Conservation (phyloP, 179 eudicot genomes). For the Heliamphora pulchella region DNA sequence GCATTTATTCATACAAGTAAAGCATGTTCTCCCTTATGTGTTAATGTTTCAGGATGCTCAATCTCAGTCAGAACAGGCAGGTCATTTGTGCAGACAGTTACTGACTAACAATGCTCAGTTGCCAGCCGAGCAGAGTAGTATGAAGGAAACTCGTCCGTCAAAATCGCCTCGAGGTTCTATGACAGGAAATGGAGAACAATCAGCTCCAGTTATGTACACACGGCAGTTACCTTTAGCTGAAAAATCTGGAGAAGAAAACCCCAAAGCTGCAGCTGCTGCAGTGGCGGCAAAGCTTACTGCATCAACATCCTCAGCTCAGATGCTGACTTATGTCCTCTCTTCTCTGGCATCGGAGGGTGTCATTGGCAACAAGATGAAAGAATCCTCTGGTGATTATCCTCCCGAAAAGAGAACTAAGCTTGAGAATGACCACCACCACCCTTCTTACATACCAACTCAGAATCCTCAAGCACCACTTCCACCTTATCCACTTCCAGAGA, state of each 20-base stretch:
- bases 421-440: slow-evolving; percentile 38
- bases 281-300: slow-evolving; percentile 92
- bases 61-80: slow-evolving; percentile 52
- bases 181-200: slow-evolving; percentile 31
- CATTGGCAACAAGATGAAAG: slow-evolving; percentile 37
- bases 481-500: slow-evolving; percentile 32
- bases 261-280: slow-evolving; percentile 81
- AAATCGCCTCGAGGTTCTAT: slow-evolving; percentile 31
- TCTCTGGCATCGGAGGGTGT: slow-evolving; percentile 83
- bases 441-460: slow-evolving; percentile 27
- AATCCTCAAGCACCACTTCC: slow-evolving; percentile 29
- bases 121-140: slow-evolving; percentile 35
- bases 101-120: slow-evolving; percentile 22
- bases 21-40: too few relatives aligned
- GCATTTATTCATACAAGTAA: not conserved
- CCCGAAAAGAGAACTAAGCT: slow-evolving; percentile 63
- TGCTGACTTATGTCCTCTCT: slow-evolving; percentile 82
- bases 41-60: slow-evolving; percentile 51
- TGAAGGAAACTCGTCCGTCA: slow-evolving; percentile 32
- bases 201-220: slow-evolving; percentile 52
- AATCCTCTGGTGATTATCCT: slow-evolving; percentile 35
- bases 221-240: slow-evolving; percentile 40
- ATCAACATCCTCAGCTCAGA: slow-evolving; percentile 81
- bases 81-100: slow-evolving; percentile 39
- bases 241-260: slow-evolving; percentile 44